Conservation (phyloP, 2,329 filamentous ascomycete genomes). For the Sporothrix phasma region DNA sequence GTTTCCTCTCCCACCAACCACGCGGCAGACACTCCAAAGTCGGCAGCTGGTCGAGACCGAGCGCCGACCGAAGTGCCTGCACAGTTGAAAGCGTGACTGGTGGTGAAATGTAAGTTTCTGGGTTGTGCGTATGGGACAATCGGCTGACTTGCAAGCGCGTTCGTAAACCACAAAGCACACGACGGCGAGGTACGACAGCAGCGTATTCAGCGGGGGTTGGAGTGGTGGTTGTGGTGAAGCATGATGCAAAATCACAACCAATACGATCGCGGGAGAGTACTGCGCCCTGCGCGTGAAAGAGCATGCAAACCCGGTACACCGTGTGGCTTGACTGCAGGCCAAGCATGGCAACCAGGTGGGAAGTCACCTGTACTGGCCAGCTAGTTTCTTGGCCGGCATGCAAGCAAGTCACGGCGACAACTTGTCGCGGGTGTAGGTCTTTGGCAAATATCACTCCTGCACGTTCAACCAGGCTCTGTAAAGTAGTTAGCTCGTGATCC, state of each 20-base stretch:
- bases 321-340: not conserved
- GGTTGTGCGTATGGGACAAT: too few species aligned
- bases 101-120: conserved; percentile 26
- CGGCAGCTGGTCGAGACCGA: conserved; percentile 21
- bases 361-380: not conserved
- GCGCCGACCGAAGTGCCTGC: conserved; percentile 14
- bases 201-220: not conserved
- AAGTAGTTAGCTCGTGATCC: not conserved
- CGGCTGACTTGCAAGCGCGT: not conserved
- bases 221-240: too few species aligned
- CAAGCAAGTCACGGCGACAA: not conserved
- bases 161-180: not conserved
- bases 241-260: not conserved
- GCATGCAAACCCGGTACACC: not conserved
- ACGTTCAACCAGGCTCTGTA: conserved; percentile 3
- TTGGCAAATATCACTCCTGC: too few species aligned
- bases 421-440: not conserved
- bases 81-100: conserved; percentile 21
- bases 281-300: not conserved
- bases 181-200: not conserved
- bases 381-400: not conserved
- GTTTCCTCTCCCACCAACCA: conserved; percentile 35
- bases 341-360: not conserved
- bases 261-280: not conserved
- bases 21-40: conserved; percentile 34